Conservation (phyloP, 768 basidiomycete species). For the Neoboletus brunneissimus region DNA sequence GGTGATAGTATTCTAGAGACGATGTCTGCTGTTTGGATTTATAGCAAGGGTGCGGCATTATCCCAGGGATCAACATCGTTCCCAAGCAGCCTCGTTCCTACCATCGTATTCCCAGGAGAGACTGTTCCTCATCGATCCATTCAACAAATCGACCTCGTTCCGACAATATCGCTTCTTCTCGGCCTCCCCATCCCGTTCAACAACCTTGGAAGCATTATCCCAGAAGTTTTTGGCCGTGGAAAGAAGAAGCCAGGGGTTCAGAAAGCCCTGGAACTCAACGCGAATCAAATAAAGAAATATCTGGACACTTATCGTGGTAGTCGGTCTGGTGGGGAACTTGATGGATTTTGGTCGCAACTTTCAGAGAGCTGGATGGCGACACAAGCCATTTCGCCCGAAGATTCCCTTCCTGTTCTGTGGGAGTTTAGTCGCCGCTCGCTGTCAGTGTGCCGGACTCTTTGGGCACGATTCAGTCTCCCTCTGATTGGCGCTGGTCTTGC, state of each 20-base stretch:
- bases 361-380: conserved; percentile 44
- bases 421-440: conserved; percentile 37
- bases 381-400: conserved; percentile 22
- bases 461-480: conserved; percentile 90
- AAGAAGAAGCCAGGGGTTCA: conserved; percentile 38
- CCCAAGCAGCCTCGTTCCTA: conserved; percentile 52
- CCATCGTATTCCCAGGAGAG: conserved; percentile 59
- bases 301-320: conserved; percentile 73
- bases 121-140: conserved; percentile 55
- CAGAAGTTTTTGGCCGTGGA: conserved; percentile 77
- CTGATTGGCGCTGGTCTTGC: conserved; percentile 73
- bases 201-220: conserved; percentile 88
- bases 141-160: conserved; percentile 92
- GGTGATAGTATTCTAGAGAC: conserved; percentile 88
- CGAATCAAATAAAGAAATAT: conserved; percentile 72
- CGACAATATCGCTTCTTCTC: conserved; percentile 82
- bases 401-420: conserved; percentile 14
- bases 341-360: conserved; percentile 57
- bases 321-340: conserved; percentile 69
- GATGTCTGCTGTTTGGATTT: conserved; percentile 86
- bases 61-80: conserved; percentile 34
- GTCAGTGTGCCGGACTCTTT: conserved; percentile 73
- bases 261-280: conserved; percentile 67
- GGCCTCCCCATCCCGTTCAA: conserved; percentile 95
- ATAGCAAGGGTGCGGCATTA: conserved; percentile 69